Evolutionary conservation across 1,139 yeast species (phyloP).

Genomic region (Yamadazyma atmosphaerica): DNA sequence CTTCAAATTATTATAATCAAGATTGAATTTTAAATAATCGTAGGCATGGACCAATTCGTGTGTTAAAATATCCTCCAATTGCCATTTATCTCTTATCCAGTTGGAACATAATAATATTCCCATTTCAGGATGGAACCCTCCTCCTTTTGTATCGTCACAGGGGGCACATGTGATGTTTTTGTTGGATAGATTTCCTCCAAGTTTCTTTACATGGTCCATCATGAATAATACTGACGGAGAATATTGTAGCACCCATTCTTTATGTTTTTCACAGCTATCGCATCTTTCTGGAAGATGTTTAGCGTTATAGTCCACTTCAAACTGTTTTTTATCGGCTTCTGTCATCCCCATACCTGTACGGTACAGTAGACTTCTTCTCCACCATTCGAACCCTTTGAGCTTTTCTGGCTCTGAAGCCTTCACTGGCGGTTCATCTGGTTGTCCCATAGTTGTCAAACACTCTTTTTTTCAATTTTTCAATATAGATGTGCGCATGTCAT

Average conservation of each 20-base stretch:
- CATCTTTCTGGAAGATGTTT: conserved; percentile 56
- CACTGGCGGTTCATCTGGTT: neutral
- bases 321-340: conserved; percentile 52
- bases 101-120: conserved; percentile 90
- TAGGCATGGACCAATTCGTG: conserved; percentile 95
- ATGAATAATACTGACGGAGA: conserved; percentile 88
- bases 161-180: conserved; percentile 72
- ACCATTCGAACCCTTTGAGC: conserved; percentile 68
- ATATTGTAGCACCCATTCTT: conserved; percentile 76
- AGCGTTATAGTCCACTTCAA: conserved; percentile 55
- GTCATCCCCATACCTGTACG: conserved; percentile 70
- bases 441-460: neutral
- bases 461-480: neutral
- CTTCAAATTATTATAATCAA: conserved; percentile 76
- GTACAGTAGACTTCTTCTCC: conserved; percentile 74
- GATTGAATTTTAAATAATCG: conserved; percentile 84
- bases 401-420: conserved; percentile 24
- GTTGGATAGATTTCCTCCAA: conserved; percentile 52
- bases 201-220: conserved; percentile 77
- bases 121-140: conserved; percentile 88
- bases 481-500: neutral
- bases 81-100: conserved; percentile 74
- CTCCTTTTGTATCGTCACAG: conserved; percentile 86
- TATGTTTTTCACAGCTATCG: conserved; percentile 63
- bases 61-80: conserved; percentile 84